Evolutionary conservation across 345 rosid genomes (phyloP).

Genomic region (Toxicodendron radicans): DNA sequence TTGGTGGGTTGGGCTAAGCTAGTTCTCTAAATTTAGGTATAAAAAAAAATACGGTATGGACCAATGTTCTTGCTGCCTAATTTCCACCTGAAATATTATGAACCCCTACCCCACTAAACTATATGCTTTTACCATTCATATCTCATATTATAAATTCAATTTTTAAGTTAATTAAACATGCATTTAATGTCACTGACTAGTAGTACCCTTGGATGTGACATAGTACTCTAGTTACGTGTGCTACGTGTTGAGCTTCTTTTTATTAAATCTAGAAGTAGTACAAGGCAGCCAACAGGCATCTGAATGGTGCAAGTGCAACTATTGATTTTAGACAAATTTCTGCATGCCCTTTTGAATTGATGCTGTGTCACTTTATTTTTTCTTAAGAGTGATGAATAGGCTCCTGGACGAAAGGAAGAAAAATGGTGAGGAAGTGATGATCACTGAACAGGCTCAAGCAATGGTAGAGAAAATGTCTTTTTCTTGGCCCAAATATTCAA

Average conservation of each 20-base stretch:
- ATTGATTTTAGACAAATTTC: neutral
- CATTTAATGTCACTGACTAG: neutral
- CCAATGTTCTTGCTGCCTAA: constrained; percentile 17
- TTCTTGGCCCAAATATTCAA: neutral
- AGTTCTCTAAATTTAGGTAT: constrained; percentile 12
- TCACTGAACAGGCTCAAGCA: neutral
- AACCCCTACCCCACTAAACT: neutral
- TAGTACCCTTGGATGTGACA: neutral
- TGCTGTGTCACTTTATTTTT: neutral
- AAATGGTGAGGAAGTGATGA: neutral
- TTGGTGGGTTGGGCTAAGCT: constrained; percentile 1
- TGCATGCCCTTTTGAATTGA: neutral
- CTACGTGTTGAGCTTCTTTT: neutral
- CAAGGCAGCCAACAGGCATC: neutral
- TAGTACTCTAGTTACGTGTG: neutral
- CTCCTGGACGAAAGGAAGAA: neutral
- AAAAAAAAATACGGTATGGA: constrained; percentile 25
- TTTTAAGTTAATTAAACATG: no score
- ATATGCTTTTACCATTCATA: neutral
- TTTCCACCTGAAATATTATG: constrained; percentile 19
- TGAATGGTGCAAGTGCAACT: neutral
- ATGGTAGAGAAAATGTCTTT: neutral
- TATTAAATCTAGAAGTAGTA: neutral
- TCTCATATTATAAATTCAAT: neutral
- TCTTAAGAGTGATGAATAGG: neutral